Evolutionary conservation across 2,329 filamentous ascomycete genomes (phyloP), one percentile per base, ranked within the genome.

Genomic region (Hypoxylon sp.): DNA sequence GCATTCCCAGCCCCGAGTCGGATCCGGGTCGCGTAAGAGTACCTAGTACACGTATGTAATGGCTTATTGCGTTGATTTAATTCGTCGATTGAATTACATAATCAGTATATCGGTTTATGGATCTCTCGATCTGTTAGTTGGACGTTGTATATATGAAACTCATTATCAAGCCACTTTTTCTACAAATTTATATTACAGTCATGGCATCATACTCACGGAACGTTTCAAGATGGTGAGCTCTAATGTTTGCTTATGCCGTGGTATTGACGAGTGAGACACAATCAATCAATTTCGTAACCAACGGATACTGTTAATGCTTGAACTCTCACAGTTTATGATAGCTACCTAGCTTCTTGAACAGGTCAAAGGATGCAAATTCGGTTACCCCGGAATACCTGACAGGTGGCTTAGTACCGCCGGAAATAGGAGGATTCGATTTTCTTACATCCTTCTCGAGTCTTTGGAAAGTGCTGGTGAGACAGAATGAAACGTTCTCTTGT

Each of bases 341-440:
- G 17, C n/a, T 29, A n/a, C n/a, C n/a, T n/a, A 53, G 17, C 37
- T 46, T 53, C 37, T 61, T 29, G 19, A 52, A 60, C 22, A 22
- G 48, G 58, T 29, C 35, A n/a, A 46, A 60, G 47, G 35, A 60
- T 60, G 35, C 58, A 60, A 51, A 44, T 52, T 46, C 33, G 31
- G 10, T 42, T 52, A n/a, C 9, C 4, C 35, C 35, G 17, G 47
- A 51, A 33, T 39, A n/a, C 11, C 33, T 31, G 57, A 31, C 29
- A 14, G 39, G 46, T 60, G 57, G 57, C 57, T 52, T 60, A 19
- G 46, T 29, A 14, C 14, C 13, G 1, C 22, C 24, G 19, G 48
- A 52, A 22, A 44, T 37, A 53, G 48, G 19, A 35, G 58, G 58
- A 46, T 60, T 42, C n/a, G 14, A 24, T 10, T 59, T 44, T 44